Percentiles rank a stretch among this genome's conserved stretches.
Conservation (phyloP, 2,329 filamentous ascomycete genomes). For the Calonectria multiphialidica region DNA sequence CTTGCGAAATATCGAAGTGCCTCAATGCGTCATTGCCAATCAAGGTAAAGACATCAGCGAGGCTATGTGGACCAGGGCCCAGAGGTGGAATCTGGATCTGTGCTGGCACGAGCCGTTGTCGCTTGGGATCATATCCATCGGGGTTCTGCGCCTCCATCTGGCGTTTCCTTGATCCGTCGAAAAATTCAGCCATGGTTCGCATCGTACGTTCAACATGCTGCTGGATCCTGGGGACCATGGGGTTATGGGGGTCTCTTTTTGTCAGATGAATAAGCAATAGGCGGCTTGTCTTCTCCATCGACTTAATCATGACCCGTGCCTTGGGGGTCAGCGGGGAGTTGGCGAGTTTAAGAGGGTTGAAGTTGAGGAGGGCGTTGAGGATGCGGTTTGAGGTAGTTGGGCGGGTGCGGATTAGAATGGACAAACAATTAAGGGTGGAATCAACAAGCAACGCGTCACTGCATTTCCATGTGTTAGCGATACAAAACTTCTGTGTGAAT, state of each 20-base stretch:
- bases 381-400: conserved; percentile 88
- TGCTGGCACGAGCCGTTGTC: conserved; percentile 72
- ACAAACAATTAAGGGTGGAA: conserved; percentile 89
- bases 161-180: conserved; percentile 87
- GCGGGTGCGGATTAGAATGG: conserved; percentile 84
- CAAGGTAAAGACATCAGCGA: conserved; percentile 88
- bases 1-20: conserved; percentile 84
- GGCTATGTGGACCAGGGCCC: conserved; percentile 79
- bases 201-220: conserved; percentile 87
- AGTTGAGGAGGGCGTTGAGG: conserved; percentile 85
- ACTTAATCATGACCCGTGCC: conserved; percentile 85
- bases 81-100: conserved; percentile 75
- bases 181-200: conserved; percentile 80
- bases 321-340: conserved; percentile 82
- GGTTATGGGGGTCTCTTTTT: conserved; percentile 87
- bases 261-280: conserved; percentile 85
- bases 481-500: not conserved
- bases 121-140: conserved; percentile 84
- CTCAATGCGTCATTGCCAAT: conserved; percentile 79
- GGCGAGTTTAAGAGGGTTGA: conserved; percentile 89
- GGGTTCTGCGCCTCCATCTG: conserved; percentile 77
- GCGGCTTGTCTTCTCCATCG: conserved; percentile 94
- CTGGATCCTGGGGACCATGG: conserved; percentile 82
- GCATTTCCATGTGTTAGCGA: conserved; percentile 26
- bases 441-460: conserved; percentile 92